Base-by-base conservation (phyloP, 371 early-diverging fungal genomes). In the Entomophthora muscae region DNA sequence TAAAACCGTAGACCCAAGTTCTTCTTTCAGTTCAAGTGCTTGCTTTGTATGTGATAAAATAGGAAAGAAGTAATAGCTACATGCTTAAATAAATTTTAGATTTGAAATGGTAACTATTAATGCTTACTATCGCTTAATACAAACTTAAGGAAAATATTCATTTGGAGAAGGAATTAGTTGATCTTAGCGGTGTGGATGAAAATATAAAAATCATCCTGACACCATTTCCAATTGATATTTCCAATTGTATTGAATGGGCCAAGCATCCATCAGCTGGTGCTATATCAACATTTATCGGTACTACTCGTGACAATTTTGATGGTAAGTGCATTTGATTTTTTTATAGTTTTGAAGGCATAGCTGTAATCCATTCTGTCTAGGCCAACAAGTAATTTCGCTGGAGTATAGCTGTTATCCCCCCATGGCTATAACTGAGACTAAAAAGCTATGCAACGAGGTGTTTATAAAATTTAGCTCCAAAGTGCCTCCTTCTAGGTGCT, bases 361-460 rank as follows among this genome's bases (percentile, higher is more conserved):
- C n/a, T n/a, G n/a, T 51, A 1, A 61, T 32, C 10, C 28, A 2
- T 24, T 53, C 52, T 53, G 2, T 22, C 10, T 27, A 63, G 63
- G 22, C 2, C 24, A 63, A 63, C 1, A 51, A 29, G 54, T 63
- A 29, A n/a, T 52, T 7, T 53, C 24, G 1, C 54, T 63, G 23
- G 54, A 63, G 23, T 63, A 63, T 29, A 22, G n/a, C 7, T 22
- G 22, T 31, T 63, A 63, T 22, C 28, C 23, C 17, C 12, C 52
- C 3, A 63, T 63, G 54, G 63, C 63, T 12, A 12, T 52, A 55
- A 30, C 27, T 3, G 54, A 63, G 32, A 63, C 54, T 3, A 53
- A 32, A 30, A 63, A 63, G 21, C 17, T 63, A 21, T 17, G n/a
- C 7, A 2, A 29, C 31, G n/a, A 61, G 24, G n/a, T 22, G 1